Conservation (phyloP, 768 basidiomycete species). For the Boletus sp. region DNA sequence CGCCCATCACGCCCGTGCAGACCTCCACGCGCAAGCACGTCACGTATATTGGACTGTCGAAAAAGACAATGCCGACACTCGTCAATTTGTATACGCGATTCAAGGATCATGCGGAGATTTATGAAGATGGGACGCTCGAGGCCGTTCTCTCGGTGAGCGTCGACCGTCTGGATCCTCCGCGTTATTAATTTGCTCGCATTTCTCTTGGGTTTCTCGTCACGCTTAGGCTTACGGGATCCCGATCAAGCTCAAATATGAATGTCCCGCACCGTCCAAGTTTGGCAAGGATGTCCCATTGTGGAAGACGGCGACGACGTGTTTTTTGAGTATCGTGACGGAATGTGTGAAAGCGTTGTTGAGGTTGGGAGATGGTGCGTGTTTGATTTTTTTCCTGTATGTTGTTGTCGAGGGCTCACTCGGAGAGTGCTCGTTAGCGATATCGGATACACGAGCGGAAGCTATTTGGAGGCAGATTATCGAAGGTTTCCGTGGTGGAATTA, state of each 20-base stretch:
- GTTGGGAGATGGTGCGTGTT: slow-evolving; percentile 48
- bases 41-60: slow-evolving; percentile 87
- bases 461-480: slow-evolving; percentile 86
- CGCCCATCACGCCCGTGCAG: slow-evolving; percentile 7
- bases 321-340: slow-evolving; percentile 71
- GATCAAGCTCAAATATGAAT: slow-evolving; percentile 92
- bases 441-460: slow-evolving; percentile 64
- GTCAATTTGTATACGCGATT: slow-evolving; percentile 74
- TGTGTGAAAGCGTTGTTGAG: slow-evolving; percentile 50
- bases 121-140: slow-evolving; percentile 81
- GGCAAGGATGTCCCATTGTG: slow-evolving; percentile 87
- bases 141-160: slow-evolving; percentile 66
- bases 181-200: not conserved
- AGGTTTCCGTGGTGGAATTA: slow-evolving; percentile 75
- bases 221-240: slow-evolving; percentile 82
- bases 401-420: not conserved
- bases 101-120: slow-evolving; percentile 59
- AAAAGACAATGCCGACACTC: slow-evolving; percentile 81
- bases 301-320: slow-evolving; percentile 89
- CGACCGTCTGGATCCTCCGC: not conserved
- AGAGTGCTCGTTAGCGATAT: slow-evolving; percentile 41
- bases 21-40: slow-evolving; percentile 54
- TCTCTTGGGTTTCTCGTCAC: no score
- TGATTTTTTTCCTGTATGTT: not conserved
- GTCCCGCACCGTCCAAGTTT: slow-evolving; percentile 83